Evolutionary conservation across 257 asterid genomes (phyloP).

Genomic region (Solanum pinnatisectum): DNA sequence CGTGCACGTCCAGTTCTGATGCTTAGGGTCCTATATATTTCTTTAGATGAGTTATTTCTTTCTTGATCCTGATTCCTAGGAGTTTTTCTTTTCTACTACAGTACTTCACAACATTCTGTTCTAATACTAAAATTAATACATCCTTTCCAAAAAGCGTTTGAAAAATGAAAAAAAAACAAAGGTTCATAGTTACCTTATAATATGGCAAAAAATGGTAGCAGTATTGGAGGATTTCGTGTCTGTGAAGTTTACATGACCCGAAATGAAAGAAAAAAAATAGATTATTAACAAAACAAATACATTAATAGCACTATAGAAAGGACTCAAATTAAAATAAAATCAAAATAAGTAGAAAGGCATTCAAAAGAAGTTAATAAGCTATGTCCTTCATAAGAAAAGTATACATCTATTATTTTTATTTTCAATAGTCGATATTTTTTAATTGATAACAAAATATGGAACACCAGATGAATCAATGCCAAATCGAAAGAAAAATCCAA

Average conservation of each 20-base stretch:
- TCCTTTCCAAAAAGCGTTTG: background rate
- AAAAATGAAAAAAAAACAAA: background rate
- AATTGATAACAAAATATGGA: too few relatives aligned
- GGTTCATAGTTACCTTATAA: conserved; percentile 42
- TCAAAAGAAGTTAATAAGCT: background rate
- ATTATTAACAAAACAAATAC: background rate
- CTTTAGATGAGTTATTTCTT: too few relatives aligned
- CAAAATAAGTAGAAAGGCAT: background rate
- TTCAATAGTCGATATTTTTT: too few relatives aligned
- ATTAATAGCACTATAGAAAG: background rate
- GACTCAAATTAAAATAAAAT: background rate
- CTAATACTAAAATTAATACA: background rate
- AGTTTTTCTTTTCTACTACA: background rate
- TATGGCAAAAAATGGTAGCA: conserved; percentile 77
- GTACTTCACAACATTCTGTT: background rate
- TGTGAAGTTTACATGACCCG: conserved; percentile 16
- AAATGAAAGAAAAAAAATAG: background rate
- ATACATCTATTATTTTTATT: too few relatives aligned
- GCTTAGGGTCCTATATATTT: too few relatives aligned
- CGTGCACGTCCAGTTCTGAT: background rate
- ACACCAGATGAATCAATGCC: too few relatives aligned
- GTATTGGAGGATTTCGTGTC: conserved; percentile 81
- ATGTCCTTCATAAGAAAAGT: background rate
- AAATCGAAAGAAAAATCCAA: too few relatives aligned
- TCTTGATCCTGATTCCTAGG: background rate